Conservation (phyloP, 768 basidiomycete species). For the Rhizopogon rudus region DNA sequence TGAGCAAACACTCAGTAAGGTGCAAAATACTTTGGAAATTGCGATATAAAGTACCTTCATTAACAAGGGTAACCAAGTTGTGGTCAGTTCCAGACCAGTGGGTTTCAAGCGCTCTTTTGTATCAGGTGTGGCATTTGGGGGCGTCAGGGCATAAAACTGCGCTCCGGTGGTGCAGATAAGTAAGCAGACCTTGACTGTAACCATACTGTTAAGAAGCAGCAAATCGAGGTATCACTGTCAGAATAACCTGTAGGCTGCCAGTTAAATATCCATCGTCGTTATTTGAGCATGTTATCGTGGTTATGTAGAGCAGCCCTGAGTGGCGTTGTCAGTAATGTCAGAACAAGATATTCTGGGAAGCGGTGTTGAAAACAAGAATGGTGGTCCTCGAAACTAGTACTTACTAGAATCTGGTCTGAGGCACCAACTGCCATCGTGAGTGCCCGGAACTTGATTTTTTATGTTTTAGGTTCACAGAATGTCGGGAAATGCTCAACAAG, state of each 20-base stretch:
- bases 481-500: too few species aligned
- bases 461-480: too few species aligned
- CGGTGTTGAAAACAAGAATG: too few species aligned
- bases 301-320: too few species aligned
- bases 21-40: neutral
- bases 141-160: constrained; percentile 1
- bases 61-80: neutral
- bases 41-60: neutral
- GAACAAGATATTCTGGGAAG: too few species aligned
- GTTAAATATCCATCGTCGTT: too few species aligned
- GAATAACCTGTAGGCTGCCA: neutral
- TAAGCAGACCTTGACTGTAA: neutral
- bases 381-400: too few species aligned
- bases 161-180: neutral
- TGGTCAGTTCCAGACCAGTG: neutral
- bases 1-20: neutral
- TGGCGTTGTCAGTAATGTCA: too few species aligned
- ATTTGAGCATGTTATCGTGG: too few species aligned
- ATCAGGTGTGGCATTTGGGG: neutral
- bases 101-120: neutral
- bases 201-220: neutral
- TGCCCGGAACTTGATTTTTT: too few species aligned
- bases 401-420: too few species aligned
- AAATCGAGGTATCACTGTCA: neutral
- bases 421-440: too few species aligned